phyloP scores from a whole-genome alignment of 306 rosid species.

The Casuarina glauca region DNA sequence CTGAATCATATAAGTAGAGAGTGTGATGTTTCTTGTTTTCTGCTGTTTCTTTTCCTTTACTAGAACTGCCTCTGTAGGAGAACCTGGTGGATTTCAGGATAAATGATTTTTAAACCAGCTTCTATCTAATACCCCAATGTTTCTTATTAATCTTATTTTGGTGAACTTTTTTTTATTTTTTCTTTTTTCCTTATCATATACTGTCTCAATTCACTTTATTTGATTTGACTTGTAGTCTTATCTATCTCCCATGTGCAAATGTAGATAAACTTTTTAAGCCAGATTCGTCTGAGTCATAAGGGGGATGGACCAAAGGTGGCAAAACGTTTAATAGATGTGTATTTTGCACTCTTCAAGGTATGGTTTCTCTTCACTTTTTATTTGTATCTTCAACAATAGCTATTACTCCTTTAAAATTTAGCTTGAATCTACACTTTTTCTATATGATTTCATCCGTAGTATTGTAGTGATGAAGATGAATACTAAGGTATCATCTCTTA shows the following conservation, averaged over 20 bases:
- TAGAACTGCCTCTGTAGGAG: not conserved
- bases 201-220: constrained; percentile 16
- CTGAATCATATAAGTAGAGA: not conserved
- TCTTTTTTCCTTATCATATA: not conserved
- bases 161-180: not conserved
- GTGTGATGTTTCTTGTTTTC: not conserved
- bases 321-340: constrained; percentile 82
- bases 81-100: not conserved
- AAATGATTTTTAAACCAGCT: not conserved
- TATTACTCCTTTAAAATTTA: not conserved
- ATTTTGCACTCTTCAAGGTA: constrained; percentile 97
- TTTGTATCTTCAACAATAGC: not conserved
- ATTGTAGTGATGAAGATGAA: not conserved
- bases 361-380: constrained; percentile 7
- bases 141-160: not conserved
- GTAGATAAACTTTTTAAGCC: constrained; percentile 92
- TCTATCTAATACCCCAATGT: not conserved
- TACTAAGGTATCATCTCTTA: not conserved
- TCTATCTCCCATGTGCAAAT: constrained; percentile 24
- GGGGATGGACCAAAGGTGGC: constrained; percentile 98
- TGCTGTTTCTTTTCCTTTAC: not conserved
- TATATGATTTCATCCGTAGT: not conserved
- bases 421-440: not conserved
- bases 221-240: constrained; percentile 16
- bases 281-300: constrained; percentile 69